Conservation (phyloP, 2,329 filamentous ascomycete genomes). For the Microcyclospora tardicrescens region DNA sequence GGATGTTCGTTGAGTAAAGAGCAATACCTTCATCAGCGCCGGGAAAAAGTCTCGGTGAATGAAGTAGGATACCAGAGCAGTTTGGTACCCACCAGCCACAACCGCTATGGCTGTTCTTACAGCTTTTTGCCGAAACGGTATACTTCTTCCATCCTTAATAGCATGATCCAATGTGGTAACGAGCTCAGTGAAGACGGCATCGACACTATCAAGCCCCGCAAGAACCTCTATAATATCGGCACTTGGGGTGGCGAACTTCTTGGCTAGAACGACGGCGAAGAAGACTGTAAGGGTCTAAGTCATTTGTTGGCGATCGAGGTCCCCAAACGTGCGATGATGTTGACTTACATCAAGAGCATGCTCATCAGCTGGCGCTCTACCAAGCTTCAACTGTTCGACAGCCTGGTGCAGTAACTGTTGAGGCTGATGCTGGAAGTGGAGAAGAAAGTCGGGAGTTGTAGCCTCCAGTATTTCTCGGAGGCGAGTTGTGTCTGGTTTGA, state of each 20-base stretch:
- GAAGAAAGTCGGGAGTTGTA: slow-evolving; percentile 60
- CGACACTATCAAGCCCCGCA: slow-evolving; percentile 78
- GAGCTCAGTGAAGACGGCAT: slow-evolving; percentile 77
- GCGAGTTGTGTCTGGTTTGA: slow-evolving; percentile 61
- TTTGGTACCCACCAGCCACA: slow-evolving; percentile 89
- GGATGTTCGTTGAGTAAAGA: background rate
- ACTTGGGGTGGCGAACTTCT: slow-evolving; percentile 88
- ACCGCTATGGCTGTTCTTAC: slow-evolving; percentile 71
- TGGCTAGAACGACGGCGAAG: slow-evolving; percentile 66
- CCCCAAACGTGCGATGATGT: slow-evolving; percentile 2
- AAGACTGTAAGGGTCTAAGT: slow-evolving; percentile 78
- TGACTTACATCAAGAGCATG: slow-evolving; percentile 71
- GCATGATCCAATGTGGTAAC: slow-evolving; percentile 70
- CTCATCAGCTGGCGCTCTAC: slow-evolving; percentile 49
- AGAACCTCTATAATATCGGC: slow-evolving; percentile 87
- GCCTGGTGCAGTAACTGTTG: slow-evolving; percentile 66
- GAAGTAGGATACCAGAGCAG: slow-evolving; percentile 85
- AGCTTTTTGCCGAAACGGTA: slow-evolving; percentile 64
- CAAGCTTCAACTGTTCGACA: slow-evolving; percentile 53
- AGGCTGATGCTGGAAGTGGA: slow-evolving; percentile 60
- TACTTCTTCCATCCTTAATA: slow-evolving; percentile 59
- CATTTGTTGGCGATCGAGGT: slow-evolving; percentile 28
- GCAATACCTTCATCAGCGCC: slow-evolving; percentile 76
- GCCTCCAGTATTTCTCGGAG: slow-evolving; percentile 56
- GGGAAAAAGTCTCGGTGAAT: slow-evolving; percentile 91